Conservation (phyloP, 2,329 filamentous ascomycete genomes). For the Stagonosporopsis vannaccii region DNA sequence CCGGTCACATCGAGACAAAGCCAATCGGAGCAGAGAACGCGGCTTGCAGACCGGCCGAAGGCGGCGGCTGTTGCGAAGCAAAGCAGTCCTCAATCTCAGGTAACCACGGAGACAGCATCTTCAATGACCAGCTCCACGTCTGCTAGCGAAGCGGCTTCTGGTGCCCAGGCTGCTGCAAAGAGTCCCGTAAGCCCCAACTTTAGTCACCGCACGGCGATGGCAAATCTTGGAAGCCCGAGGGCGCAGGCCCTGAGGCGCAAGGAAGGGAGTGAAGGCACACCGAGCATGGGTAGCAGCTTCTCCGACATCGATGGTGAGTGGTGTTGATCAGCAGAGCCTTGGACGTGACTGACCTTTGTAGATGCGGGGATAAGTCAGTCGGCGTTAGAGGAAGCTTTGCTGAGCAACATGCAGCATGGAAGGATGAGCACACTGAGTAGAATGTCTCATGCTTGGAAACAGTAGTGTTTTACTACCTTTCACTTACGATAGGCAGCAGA, state of each 20-base stretch:
- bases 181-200: slow-evolving; percentile 53
- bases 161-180: slow-evolving; percentile 25
- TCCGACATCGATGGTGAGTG: slow-evolving; percentile 79
- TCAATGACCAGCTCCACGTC: slow-evolving; percentile 62
- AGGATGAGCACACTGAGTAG: slow-evolving; percentile 74
- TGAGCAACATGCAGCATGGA: slow-evolving; percentile 73
- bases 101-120: slow-evolving; percentile 48
- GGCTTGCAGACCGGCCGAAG: slow-evolving; percentile 12
- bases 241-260: slow-evolving; percentile 26
- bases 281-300: slow-evolving; percentile 73
- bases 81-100: slow-evolving; percentile 30
- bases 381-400: slow-evolving; percentile 78
- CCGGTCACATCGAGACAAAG: slow-evolving; percentile 16
- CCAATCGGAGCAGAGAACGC: slow-evolving; percentile 21
- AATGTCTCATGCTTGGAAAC: slow-evolving; percentile 56
- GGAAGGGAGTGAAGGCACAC: slow-evolving; percentile 46
- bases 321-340: neutral
- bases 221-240: slow-evolving; percentile 60
- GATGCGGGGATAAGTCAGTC: slow-evolving; percentile 83
- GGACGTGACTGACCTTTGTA: slow-evolving; percentile 40
- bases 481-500: neutral
- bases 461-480: neutral
- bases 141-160: slow-evolving; percentile 35
- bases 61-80: slow-evolving; percentile 15
- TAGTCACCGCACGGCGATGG: slow-evolving; percentile 65